Evolutionary conservation across 2,329 filamentous ascomycete genomes (phyloP).

Genomic region (Penicillium griseofulvum): DNA sequence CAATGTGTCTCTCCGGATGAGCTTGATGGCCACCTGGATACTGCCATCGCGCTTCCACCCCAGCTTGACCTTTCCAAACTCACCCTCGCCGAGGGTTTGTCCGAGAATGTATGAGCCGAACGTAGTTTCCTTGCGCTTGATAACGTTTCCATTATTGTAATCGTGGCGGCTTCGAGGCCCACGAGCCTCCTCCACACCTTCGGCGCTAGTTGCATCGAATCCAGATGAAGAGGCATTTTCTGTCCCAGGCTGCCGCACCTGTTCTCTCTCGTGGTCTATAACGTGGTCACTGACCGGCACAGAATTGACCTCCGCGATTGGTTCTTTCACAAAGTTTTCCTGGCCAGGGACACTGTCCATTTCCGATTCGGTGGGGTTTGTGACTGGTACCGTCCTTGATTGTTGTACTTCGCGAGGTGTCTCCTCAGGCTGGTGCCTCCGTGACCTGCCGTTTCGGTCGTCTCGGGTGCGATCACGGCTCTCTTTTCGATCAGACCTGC

Average conservation of each 20-base stretch:
- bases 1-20: conserved; percentile 88
- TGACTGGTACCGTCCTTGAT: conserved; percentile 31
- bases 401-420: conserved; percentile 38
- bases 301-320: conserved; percentile 74
- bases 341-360: conserved; percentile 57
- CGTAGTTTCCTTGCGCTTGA: conserved; percentile 76
- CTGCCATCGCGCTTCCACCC: conserved; percentile 96
- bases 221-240: conserved; percentile 24
- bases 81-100: conserved; percentile 93
- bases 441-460: conserved; percentile 45
- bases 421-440: conserved; percentile 41
- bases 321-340: conserved; percentile 66
- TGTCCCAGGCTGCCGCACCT: conserved; percentile 64
- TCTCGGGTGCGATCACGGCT: conserved; percentile 37
- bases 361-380: conserved; percentile 36
- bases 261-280: conserved; percentile 69
- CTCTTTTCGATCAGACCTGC: conserved; percentile 37
- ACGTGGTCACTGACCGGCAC: conserved; percentile 74
- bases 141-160: conserved; percentile 51
- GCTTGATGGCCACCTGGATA: conserved; percentile 94
- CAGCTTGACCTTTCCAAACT: conserved; percentile 98
- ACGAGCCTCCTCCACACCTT: conserved; percentile 44
- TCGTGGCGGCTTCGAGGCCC: conserved; percentile 53
- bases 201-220: conserved; percentile 43
- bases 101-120: conserved; percentile 96